Percentiles rank a stretch among this genome's conserved stretches.
Evolutionary conservation across 768 basidiomycete species (phyloP).

Genomic region (Boletus insuetus): DNA sequence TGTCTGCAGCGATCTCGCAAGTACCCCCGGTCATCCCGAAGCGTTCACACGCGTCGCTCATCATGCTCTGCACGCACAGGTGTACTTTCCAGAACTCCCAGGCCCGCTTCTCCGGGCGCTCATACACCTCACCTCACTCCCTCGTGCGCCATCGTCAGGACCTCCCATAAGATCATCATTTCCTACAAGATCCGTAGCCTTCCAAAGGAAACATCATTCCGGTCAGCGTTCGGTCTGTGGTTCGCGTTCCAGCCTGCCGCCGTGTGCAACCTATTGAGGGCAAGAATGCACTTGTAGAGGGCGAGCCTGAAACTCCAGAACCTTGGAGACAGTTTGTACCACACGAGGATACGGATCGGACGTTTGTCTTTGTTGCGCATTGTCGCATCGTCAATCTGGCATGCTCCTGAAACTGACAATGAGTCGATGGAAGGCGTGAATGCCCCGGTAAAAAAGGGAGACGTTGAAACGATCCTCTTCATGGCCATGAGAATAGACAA

Average conservation of each 20-base stretch:
- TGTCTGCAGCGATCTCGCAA: conserved; percentile 80
- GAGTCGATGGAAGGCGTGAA: conserved; percentile 60
- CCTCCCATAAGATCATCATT: conserved; percentile 47
- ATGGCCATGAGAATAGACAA: conserved; percentile 30
- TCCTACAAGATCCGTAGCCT: conserved; percentile 79
- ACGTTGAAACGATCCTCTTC: conserved; percentile 63
- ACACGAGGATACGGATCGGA: conserved; percentile 36
- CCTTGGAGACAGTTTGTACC: conserved; percentile 44
- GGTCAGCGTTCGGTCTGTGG: conserved; percentile 80
- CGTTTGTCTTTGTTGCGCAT: conserved; percentile 60
- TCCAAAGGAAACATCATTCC: conserved; percentile 70
- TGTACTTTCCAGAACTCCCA: conserved; percentile 84
- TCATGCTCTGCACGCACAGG: conserved; percentile 39
- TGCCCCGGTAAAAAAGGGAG: conserved; percentile 47
- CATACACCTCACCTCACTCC: conserved; percentile 63
- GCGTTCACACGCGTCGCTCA: background rate
- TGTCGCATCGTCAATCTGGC: conserved; percentile 67
- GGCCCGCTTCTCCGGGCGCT: conserved; percentile 75
- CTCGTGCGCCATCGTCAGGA: conserved; percentile 28
- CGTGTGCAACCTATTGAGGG: background rate
- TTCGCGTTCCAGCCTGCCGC: conserved; percentile 53
- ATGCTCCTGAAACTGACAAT: conserved; percentile 46
- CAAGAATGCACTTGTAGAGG: background rate
- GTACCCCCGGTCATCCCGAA: conserved; percentile 24
- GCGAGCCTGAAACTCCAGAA: background rate